Evolutionary conservation across 345 rosid species (phyloP), one percentile per base, ranked within the genome.

Genomic region (Aquilaria sinensis): DNA sequence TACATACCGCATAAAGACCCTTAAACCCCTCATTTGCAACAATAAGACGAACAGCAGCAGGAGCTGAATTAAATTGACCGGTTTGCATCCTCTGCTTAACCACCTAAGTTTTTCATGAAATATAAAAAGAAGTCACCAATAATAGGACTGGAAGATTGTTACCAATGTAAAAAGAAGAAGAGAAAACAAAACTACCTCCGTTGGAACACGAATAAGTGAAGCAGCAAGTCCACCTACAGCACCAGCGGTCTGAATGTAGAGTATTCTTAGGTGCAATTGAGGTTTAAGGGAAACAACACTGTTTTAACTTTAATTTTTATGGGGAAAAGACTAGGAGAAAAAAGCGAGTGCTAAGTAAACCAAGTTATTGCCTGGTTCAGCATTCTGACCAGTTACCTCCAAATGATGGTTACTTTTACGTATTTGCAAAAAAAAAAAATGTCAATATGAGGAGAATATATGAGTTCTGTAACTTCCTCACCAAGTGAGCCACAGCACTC

Each of bases 71-170:
- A 76, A 86, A 94, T 61, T 94, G 99, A 59, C 91, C 90, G 29
- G 99, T 88, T 76, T 90, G 96, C 96, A 88, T 82, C 81, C 99
- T 82, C 71, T 88, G 92, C 77, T 90, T 94, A 59, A 94, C 91
- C 76, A 94, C 99, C 97, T 94, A 75, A 46, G 43, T 61, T 50
- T 23, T 70, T 56, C 49, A 51, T 54, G 32, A 47, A 64, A 66
- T 10, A 66, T 11, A 65, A 41, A 62, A 37, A 34, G 15, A 15
- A 53, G 7, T 32, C 12, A 41, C 9, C 29, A 34, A 16, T 31
- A 23, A 71, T 3, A 60, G 32, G 55, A 12, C 60, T 37, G 16
- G 57, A 16, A 65, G 32, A 16, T 23, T 43, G 47, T 34, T 67
- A 13, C 34, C n/a, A 61, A 58, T 29, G 57, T 52, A 46, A 31